Evolutionary conservation across 192 early-diverging fungal species (phyloP).

Genomic region (Dissophora globulifera): DNA sequence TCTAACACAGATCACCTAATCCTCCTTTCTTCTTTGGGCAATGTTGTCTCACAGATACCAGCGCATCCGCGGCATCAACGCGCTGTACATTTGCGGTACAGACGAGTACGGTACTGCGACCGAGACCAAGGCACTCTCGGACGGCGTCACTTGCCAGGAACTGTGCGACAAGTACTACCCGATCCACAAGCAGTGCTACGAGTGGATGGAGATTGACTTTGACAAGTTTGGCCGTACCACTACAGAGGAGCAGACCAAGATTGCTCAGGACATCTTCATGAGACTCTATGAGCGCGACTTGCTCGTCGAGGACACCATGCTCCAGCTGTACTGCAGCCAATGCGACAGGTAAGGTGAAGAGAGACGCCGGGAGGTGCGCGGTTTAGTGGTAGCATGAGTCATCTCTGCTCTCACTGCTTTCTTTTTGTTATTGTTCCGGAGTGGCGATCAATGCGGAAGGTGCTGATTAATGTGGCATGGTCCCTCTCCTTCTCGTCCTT

Average conservation of each 20-base stretch:
- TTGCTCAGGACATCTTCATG: conserved; percentile 90
- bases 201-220: conserved; percentile 96
- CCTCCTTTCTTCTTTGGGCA: no score
- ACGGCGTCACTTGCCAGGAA: conserved; percentile 87
- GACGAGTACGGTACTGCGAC: conserved; percentile 99
- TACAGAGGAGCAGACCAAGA: conserved; percentile 89
- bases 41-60: conserved; percentile 69
- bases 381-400: conserved; percentile 9
- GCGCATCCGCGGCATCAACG: conserved; percentile 90
- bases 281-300: conserved; percentile 77
- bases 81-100: conserved; percentile 94
- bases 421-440: conserved; percentile 1
- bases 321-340: conserved; percentile 91
- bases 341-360: conserved; percentile 68
- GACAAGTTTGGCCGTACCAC: conserved; percentile 97
- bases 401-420: conserved; percentile 7
- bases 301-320: conserved; percentile 78
- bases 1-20: no score
- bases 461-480: neutral
- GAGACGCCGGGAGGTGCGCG: no score
- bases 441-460: no score
- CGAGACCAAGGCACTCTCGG: conserved; percentile 97
- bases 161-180: conserved; percentile 98
- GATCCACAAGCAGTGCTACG: conserved; percentile 87
- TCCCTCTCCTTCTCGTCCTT: neutral